Conservation (phyloP, 305 asterid species). For the Striga hermonthica region DNA sequence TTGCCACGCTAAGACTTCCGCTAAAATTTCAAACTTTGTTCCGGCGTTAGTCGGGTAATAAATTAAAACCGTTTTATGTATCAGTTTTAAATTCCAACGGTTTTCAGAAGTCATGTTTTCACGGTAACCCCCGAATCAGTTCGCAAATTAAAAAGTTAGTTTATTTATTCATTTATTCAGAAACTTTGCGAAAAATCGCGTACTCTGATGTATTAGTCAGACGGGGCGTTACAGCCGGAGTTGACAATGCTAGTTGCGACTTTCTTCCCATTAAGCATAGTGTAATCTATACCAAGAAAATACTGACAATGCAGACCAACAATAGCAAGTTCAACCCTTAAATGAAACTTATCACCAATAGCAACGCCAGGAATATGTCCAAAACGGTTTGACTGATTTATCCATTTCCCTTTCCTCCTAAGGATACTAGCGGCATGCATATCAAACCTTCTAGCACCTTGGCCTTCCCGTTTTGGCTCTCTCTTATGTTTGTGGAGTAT, state of each 20-base stretch:
- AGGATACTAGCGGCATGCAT: background rate
- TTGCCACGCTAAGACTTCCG: too few species aligned
- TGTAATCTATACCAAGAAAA: slow-evolving; percentile 73
- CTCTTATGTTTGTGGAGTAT: slow-evolving; percentile 42
- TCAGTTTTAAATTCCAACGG: too few species aligned
- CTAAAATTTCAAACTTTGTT: too few species aligned
- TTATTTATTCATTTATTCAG: too few species aligned
- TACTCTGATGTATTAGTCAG: too few species aligned
- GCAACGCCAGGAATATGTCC: slow-evolving; percentile 68
- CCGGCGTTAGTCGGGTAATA: too few species aligned
- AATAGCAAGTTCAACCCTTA: slow-evolving; percentile 63
- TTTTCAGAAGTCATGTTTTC: too few species aligned
- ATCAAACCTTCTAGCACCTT: slow-evolving; percentile 8
- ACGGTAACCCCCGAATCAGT: too few species aligned
- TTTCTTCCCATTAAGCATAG: slow-evolving; percentile 53
- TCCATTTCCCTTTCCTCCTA: slow-evolving; percentile 8
- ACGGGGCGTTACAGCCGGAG: too few species aligned
- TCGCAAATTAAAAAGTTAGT: too few species aligned
- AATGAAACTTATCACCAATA: slow-evolving; percentile 66
- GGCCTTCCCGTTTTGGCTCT: slow-evolving; percentile 25
- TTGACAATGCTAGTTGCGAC: slow-evolving; percentile 74
- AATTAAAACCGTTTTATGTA: too few species aligned
- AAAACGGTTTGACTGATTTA: slow-evolving; percentile 33
- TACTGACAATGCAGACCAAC: slow-evolving; percentile 67
- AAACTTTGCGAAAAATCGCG: too few species aligned